A percentile compares a stretch with the other conserved stretches of the same genome.
Evolutionary conservation across 2,329 filamentous ascomycete species (phyloP).

Genomic region (Pezicula rhizophila): DNA sequence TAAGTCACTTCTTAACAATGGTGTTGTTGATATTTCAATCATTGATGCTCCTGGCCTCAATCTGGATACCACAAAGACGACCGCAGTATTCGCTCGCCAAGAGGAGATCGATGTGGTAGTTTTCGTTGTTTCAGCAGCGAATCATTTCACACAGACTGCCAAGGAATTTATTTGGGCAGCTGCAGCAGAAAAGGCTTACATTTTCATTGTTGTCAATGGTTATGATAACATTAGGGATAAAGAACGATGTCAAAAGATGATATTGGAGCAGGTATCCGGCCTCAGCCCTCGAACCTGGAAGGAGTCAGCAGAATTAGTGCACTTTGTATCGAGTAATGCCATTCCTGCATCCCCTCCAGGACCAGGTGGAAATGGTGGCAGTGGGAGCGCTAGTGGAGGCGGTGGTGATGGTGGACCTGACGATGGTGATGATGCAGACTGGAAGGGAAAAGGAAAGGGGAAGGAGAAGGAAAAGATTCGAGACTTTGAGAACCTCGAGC

Average conservation of each 20-base stretch:
- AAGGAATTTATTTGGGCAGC: slow-evolving; percentile 96
- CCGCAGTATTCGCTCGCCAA: slow-evolving; percentile 91
- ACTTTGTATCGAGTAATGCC: slow-evolving; percentile 96
- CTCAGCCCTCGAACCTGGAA: slow-evolving; percentile 93
- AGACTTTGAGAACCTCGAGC: slow-evolving; percentile 86
- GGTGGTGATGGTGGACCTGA: slow-evolving; percentile 41
- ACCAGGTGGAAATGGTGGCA: slow-evolving; percentile 47
- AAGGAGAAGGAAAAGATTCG: slow-evolving; percentile 83
- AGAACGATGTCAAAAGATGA: slow-evolving; percentile 83
- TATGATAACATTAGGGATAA: slow-evolving; percentile 94
- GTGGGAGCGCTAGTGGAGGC: slow-evolving; percentile 47
- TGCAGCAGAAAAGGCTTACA: slow-evolving; percentile 93
- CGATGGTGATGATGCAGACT: slow-evolving; percentile 43
- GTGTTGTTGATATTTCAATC: slow-evolving; percentile 93
- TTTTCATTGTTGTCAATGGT: slow-evolving; percentile 98
- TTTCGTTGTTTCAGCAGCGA: slow-evolving; percentile 94
- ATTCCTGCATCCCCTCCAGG: slow-evolving; percentile 63
- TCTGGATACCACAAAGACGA: slow-evolving; percentile 93
- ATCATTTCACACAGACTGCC: slow-evolving; percentile 96
- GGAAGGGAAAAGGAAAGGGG: slow-evolving; percentile 63
- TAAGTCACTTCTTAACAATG: slow-evolving; percentile 92
- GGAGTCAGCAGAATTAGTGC: slow-evolving; percentile 85
- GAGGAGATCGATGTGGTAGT: slow-evolving; percentile 99
- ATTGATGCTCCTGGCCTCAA: slow-evolving; percentile 96
- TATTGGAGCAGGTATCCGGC: slow-evolving; percentile 79